Evolutionary conservation across 1,139 yeast genomes (phyloP).

Genomic region (Lodderomyces orthopsilosis): DNA sequence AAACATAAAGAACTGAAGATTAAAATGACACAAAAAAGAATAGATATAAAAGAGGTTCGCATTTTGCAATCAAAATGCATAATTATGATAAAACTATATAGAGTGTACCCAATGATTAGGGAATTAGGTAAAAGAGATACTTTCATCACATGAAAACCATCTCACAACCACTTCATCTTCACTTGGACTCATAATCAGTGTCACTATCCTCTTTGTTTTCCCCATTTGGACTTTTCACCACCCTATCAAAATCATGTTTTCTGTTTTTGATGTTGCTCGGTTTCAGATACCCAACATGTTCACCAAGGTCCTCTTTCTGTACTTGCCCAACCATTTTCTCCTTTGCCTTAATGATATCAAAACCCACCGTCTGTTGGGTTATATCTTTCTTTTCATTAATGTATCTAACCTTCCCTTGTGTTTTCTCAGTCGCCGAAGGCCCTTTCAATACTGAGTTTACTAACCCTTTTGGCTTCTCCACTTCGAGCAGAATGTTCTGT

Average conservation of each 20-base stretch:
- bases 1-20: conserved; percentile 4
- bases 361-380: conserved; percentile 1
- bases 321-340: conserved; percentile 2
- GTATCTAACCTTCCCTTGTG: conserved; percentile 5
- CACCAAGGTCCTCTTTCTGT: conserved; percentile 6
- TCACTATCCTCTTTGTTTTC: background rate
- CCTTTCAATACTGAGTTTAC: conserved; percentile 12
- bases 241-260: conserved; percentile 9
- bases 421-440: conserved; percentile 11
- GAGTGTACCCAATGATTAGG: too few relatives aligned
- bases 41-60: background rate
- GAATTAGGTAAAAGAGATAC: too few relatives aligned
- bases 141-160: too few relatives aligned
- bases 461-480: conserved; percentile 10
- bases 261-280: conserved; percentile 11
- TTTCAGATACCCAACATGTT: conserved; percentile 13
- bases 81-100: too few relatives aligned
- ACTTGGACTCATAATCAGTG: too few relatives aligned
- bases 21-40: background rate
- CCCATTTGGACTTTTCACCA: background rate
- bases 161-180: too few relatives aligned
- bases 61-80: background rate
- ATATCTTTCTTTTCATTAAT: background rate
- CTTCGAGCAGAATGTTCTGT: conserved; percentile 9
- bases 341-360: conserved; percentile 1